These are phyloP conservation scores for Talaromyces sp. DNA, from an alignment of 2,329 filamentous ascomycete genomes.

Conservation along the genomic window DNA sequence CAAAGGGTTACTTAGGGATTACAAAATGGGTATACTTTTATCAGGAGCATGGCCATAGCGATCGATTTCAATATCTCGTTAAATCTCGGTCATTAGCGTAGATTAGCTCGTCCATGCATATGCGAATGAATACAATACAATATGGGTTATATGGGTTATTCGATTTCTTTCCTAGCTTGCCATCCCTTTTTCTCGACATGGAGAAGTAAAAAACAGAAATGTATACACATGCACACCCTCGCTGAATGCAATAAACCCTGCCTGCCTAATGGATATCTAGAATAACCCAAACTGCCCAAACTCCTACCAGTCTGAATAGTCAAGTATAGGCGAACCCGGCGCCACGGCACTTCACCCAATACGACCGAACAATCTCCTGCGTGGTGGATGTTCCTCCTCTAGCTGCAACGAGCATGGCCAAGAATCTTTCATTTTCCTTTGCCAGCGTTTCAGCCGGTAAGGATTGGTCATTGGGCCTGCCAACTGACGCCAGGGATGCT, in stretches of 20 bases:
- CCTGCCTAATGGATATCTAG: not conserved
- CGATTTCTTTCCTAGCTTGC: not conserved
- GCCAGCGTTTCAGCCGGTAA: constrained; percentile 15
- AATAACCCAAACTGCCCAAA: not conserved
- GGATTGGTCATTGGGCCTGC: constrained; percentile 3
- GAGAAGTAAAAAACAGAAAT: not conserved
- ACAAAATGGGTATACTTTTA: not conserved
- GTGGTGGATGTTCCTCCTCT: constrained; percentile 34
- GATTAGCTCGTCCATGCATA: not conserved
- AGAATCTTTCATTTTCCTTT: constrained; percentile 38
- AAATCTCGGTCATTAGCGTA: not conserved
- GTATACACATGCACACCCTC: not conserved
- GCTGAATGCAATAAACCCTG: not conserved
- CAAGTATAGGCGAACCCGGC: constrained; percentile 35
- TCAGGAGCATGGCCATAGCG: not conserved
- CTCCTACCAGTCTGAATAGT: not conserved
- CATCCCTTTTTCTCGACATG: not conserved
- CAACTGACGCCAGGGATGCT: constrained; percentile 30
- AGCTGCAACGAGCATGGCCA: constrained; percentile 34
- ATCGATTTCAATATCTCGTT: not conserved
- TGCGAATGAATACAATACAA: not conserved
- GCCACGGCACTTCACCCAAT: constrained; percentile 43
- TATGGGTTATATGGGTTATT: not conserved
- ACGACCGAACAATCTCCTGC: constrained; percentile 34
- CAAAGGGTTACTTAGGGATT: not conserved